Conservation (phyloP, 2,329 filamentous ascomycete species). For the Talaromyces atroroseus region DNA sequence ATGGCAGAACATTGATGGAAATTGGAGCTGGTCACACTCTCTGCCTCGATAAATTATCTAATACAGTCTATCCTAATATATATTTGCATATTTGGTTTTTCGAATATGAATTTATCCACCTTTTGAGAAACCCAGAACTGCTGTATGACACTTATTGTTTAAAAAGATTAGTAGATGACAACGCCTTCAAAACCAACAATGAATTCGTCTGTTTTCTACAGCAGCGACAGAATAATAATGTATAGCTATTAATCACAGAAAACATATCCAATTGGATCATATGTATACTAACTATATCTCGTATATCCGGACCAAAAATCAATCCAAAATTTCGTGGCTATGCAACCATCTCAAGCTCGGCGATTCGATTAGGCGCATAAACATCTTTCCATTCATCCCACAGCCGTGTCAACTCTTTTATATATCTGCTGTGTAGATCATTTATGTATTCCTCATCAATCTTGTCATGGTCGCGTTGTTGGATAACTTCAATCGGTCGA, state of each 20-base stretch:
- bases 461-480: conserved; percentile 50
- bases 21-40: conserved; percentile 53
- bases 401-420: conserved; percentile 50
- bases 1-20: conserved; percentile 78
- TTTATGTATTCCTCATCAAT: conserved; percentile 74
- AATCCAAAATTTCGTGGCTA: conserved; percentile 16
- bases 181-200: not conserved
- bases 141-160: not conserved
- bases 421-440: conserved; percentile 71
- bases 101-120: no score
- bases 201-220: no score
- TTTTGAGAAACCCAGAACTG: no score
- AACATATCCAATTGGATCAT: not conserved
- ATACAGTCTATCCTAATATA: not conserved
- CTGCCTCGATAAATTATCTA: not conserved
- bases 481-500: conserved; percentile 66
- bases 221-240: no score
- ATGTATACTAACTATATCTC: not conserved
- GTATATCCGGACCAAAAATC: not conserved
- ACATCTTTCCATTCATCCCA: conserved; percentile 45
- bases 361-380: conserved; percentile 39
- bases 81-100: not conserved
- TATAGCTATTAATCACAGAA: not conserved
- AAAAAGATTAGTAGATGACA: no score
- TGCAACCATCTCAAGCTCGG: conserved; percentile 41